Evolutionary conservation across 768 basidiomycete species (phyloP).

Genomic region (Tylopilus sp.): DNA sequence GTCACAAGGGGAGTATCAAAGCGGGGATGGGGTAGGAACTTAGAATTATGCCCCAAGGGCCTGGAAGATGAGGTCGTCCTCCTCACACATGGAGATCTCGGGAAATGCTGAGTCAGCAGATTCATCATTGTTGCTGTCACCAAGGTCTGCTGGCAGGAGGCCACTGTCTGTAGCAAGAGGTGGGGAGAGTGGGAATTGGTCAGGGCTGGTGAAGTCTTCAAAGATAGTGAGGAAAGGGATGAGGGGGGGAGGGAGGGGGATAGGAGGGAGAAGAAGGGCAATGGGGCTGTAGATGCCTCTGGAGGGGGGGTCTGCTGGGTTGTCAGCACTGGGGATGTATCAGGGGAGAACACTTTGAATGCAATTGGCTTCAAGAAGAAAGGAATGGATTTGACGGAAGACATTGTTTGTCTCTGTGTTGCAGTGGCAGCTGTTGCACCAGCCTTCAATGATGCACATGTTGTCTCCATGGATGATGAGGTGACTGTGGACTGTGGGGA

Average conservation of each 20-base stretch:
- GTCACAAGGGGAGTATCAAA: no score
- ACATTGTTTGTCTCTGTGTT: neutral
- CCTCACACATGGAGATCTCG: no score
- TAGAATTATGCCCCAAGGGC: no score
- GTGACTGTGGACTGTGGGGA: neutral
- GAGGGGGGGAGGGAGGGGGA: neutral
- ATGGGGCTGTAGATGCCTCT: neutral
- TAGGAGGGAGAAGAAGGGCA: neutral
- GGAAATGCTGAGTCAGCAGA: no score
- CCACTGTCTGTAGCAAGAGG: no score
- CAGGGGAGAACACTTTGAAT: accelerated
- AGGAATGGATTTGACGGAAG: neutral
- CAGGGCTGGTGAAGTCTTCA: no score
- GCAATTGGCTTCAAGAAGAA: neutral
- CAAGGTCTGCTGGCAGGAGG: no score
- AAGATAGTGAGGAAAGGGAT: neutral
- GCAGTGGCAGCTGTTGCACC: neutral
- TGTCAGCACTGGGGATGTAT: neutral
- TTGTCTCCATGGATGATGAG: neutral
- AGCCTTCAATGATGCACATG: neutral
- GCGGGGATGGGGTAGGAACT: no score
- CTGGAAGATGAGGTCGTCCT: no score
- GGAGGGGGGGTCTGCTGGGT: neutral
- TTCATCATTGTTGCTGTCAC: no score
- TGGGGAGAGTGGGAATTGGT: no score